Conservation (phyloP, 139 green algal species). For the Nannochloris sp. region DNA sequence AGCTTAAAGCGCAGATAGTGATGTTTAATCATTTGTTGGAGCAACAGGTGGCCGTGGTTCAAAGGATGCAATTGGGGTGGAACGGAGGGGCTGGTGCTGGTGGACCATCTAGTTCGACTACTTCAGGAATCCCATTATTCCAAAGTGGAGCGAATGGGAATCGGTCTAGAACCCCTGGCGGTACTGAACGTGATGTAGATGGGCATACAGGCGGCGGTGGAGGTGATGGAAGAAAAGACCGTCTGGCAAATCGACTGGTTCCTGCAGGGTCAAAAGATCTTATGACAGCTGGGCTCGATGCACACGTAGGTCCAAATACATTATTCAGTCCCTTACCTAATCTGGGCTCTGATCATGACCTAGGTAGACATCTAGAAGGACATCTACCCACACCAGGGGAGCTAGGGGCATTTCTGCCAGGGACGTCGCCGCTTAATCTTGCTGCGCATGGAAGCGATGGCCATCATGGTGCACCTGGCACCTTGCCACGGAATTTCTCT, state of each 20-base stretch:
- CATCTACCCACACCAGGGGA: neutral
- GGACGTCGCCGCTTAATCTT: neutral
- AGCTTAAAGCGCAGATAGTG: slow-evolving; percentile 84
- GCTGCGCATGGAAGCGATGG: neutral
- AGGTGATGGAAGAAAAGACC: neutral
- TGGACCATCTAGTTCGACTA: neutral
- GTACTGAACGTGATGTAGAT: too few relatives aligned
- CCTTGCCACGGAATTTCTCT: slow-evolving; percentile 40
- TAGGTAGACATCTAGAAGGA: neutral
- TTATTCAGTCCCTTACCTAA: neutral
- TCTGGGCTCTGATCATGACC: neutral
- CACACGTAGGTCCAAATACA: neutral
- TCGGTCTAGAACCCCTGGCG: slow-evolving; percentile 12
- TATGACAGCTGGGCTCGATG: neutral
- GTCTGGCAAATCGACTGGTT: neutral
- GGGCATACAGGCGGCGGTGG: neutral
- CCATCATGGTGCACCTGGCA: neutral
- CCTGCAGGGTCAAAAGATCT: neutral
- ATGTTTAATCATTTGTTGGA: slow-evolving; percentile 92
- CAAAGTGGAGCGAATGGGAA: neutral
- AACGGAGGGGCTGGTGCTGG: neutral
- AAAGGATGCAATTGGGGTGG: slow-evolving; percentile 37
- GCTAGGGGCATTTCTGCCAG: neutral
- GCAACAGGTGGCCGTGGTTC: slow-evolving; percentile 62
- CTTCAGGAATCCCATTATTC: slow-evolving; percentile 27